Evolutionary conservation across 306 rosid genomes (phyloP), one percentile per base, ranked within the genome.

Genomic region (Medicago ruthenica): DNA sequence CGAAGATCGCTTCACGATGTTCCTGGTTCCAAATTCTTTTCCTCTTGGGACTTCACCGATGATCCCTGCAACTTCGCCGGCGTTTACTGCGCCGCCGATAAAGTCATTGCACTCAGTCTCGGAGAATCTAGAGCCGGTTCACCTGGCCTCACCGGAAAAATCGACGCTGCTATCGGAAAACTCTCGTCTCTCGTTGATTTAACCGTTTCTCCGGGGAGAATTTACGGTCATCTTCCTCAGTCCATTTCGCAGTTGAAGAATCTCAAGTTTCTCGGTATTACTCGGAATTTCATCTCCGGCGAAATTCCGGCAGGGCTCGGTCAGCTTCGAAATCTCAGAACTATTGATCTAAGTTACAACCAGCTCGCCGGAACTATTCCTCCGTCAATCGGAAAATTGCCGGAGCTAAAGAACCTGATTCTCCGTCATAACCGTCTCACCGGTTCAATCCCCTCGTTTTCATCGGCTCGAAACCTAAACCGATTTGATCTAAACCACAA

Each of bases 21-120:
- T 65, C 97, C 97, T 0, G 97, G 96, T 5, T 92, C 98, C 0
- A 88, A 67, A 12, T 95, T 90, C 84, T 92, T 95, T 60, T 21
- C 87, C 0, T 85, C 97, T 16, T 95, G 98, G 98, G 98, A 95
- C 81, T 94, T 94, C 87, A 92, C 98, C 15, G 85, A 89, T 15
- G 98, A 95, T 67, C 97, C 98, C 0, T 95, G 98, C 58, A 86
- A 84, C 67, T 95, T 95, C 78, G 76, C 92, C 79, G 98, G 98
- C 17, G 97, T 95, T 14, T 85, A 54, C 75, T 95, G 98, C 53
- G 81, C 77, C 20, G 55, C 89, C 63, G 90, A 90, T 13, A 87
- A 72, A 69, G 97, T 95, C 0, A 42, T 92, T 0, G 76, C 98
- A 7, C 97, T 95, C 75, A 95, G 89, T 62, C 97, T 94, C 50